Base-by-base conservation (phyloP, 148 eudicot species). In the Rhododendron simsii region DNA sequence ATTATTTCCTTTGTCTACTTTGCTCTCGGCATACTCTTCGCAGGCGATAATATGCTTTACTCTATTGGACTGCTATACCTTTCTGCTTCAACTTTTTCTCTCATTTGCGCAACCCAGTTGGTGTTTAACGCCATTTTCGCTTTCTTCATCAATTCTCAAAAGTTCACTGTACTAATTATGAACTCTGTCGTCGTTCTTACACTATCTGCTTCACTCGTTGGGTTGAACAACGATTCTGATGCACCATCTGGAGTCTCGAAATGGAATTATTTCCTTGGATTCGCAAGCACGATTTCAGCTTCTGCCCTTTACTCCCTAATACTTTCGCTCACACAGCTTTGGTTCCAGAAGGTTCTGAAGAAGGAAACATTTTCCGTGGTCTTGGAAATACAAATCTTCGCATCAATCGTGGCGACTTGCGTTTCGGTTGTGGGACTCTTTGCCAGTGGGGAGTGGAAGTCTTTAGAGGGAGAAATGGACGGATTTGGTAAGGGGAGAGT, bases 51-150 rank as follows among this genome's bases (percentile, higher is more conserved):
- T 50, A 90, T 91, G 91, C 82, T 96, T 13, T 96, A 93, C 73
- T 94, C 99, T 9, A 51, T 89, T 14, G 99, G 96, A 26, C 91
- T 96, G 21, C 61, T 91, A 94, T 95, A 96, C 87, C 94, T 96
- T 79, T 93, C 99, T 5, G 97, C 95, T 71, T 95, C 98, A 30
- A 95, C 98, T 63, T 95, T 95, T 61, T 92, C 99, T 37, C 98
- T 96, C 88, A 90, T 96, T 71, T 93, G 98, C 78, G 96, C 99
- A 9, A 91, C 96, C 81, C 95, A 94, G 76, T 88, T 96, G 85
- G 95, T 86, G 7, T 96, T 92, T 86, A 95, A 93, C 59, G 98
- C 97, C 2, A 26, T 96, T 57, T 93, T 91, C 84, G 89, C 99
- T 9, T 94, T 84, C 88, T 95, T 96, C 87, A 92, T 96, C 89